phyloP scores from a whole-genome alignment of 805 yeast species.

The Yarrowia porcina region DNA sequence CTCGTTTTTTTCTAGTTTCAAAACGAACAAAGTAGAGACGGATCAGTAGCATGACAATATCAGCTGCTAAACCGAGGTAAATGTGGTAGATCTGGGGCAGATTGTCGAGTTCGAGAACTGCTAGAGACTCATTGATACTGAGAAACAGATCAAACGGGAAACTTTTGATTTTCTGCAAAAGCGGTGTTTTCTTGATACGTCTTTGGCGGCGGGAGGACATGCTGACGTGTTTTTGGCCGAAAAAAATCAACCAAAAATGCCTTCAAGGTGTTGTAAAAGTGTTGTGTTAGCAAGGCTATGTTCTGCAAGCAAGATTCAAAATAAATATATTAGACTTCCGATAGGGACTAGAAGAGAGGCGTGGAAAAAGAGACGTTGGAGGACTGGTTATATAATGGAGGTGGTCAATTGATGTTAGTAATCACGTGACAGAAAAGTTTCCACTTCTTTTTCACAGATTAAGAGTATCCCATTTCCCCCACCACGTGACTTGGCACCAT shows the following conservation, averaged over 20 bases:
- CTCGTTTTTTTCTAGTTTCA: background rate
- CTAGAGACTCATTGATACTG: constrained; percentile 9
- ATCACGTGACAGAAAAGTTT: too few relatives aligned
- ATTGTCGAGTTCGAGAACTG: constrained; percentile 1
- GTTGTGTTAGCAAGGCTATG: too few relatives aligned
- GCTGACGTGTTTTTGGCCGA: background rate
- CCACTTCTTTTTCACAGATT: too few relatives aligned
- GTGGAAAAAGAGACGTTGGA: too few relatives aligned
- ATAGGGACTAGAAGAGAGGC: background rate
- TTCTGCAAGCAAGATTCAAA: background rate
- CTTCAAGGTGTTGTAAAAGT: too few relatives aligned
- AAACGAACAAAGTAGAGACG: constrained; percentile 14
- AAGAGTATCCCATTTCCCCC: background rate
- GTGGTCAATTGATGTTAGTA: too few relatives aligned
- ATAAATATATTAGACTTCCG: background rate
- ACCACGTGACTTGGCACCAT: constrained; percentile 8
- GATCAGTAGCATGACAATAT: background rate
- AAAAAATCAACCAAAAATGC: background rate
- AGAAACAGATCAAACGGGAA: constrained; percentile 16
- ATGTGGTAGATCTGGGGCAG: constrained; percentile 11
- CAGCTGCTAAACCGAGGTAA: background rate
- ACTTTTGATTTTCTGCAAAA: background rate
- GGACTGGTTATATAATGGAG: too few relatives aligned
- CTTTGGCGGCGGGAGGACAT: background rate
- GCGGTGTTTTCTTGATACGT: constrained; percentile 13